Conservation (phyloP, 805 yeast species). For the Metschnikowia anglica region DNA sequence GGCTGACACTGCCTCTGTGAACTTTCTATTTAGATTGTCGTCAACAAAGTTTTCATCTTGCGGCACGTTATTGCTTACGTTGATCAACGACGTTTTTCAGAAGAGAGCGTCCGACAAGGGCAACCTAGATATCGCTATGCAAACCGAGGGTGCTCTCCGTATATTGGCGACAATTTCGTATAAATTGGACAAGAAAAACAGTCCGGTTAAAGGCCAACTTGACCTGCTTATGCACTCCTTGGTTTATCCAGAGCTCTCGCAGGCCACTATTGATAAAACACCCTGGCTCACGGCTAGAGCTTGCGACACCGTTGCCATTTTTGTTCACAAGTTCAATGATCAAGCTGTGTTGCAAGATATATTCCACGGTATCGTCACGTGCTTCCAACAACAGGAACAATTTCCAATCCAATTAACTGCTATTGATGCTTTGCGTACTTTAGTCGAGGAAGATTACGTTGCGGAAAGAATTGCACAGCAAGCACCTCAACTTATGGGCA, state of each 20-base stretch:
- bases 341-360: conserved; percentile 37
- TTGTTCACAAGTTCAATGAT: conserved; percentile 35
- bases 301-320: conserved; percentile 46
- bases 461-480: conserved; percentile 43
- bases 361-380: conserved; percentile 40
- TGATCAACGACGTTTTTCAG: conserved; percentile 37
- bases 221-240: conserved; percentile 39
- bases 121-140: conserved; percentile 31
- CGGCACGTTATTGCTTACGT: conserved; percentile 28
- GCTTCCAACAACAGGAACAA: conserved; percentile 43
- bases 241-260: conserved; percentile 41
- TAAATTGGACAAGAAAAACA: conserved; percentile 34
- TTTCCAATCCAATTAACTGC: conserved; percentile 52
- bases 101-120: conserved; percentile 31
- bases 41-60: conserved; percentile 42
- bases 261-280: conserved; percentile 27
- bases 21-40: conserved; percentile 43
- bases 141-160: conserved; percentile 44
- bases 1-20: conserved; percentile 50
- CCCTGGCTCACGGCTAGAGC: conserved; percentile 49
- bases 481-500: conserved; percentile 46
- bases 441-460: conserved; percentile 41
- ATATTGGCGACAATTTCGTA: conserved; percentile 41
- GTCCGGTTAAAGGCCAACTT: conserved; percentile 41
- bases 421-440: conserved; percentile 50